Evolutionary conservation across 768 basidiomycete genomes (phyloP).

Genomic region (Leccinum subgranulosum): DNA sequence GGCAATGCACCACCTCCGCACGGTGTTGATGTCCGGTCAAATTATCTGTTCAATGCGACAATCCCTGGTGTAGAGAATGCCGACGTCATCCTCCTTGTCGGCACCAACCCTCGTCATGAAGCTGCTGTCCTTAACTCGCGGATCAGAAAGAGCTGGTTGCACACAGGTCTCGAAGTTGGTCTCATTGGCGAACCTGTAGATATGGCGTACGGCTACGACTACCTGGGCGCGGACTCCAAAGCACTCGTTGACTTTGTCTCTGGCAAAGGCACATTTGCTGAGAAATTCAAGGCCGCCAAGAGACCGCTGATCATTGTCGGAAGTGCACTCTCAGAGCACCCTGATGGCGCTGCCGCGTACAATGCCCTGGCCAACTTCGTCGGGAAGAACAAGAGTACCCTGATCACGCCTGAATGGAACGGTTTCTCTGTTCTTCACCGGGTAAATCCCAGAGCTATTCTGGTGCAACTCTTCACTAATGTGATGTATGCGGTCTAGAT

Average conservation of each 20-base stretch:
- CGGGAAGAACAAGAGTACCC: slow-evolving; percentile 65
- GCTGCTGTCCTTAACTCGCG: slow-evolving; percentile 97
- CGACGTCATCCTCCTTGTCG: slow-evolving; percentile 89
- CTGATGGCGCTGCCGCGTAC: slow-evolving; percentile 77
- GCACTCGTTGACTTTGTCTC: slow-evolving; percentile 74
- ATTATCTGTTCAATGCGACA: slow-evolving; percentile 94
- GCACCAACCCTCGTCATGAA: slow-evolving; percentile 96
- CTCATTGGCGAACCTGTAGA: slow-evolving; percentile 89
- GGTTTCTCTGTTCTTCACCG: slow-evolving; percentile 92
- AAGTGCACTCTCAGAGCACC: slow-evolving; percentile 79
- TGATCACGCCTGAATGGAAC: slow-evolving; percentile 91
- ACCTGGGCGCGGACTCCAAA: slow-evolving; percentile 75
- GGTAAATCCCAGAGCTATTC: slow-evolving; percentile 40
- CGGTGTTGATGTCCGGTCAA: slow-evolving; percentile 88
- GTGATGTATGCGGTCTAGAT: slow-evolving; percentile 42
- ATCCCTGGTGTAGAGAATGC: slow-evolving; percentile 90
- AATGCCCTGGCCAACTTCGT: slow-evolving; percentile 78
- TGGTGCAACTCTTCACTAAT: neutral
- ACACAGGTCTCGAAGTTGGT: slow-evolving; percentile 82
- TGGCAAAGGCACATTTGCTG: slow-evolving; percentile 75
- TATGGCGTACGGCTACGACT: slow-evolving; percentile 90
- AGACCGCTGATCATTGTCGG: slow-evolving; percentile 93
- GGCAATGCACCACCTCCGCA: slow-evolving; percentile 70
- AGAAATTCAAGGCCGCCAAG: slow-evolving; percentile 87
- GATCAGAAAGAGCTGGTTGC: slow-evolving; percentile 92